Evolutionary conservation across 2,329 filamentous ascomycete genomes (phyloP).

Genomic region (Ophiostoma quercus): DNA sequence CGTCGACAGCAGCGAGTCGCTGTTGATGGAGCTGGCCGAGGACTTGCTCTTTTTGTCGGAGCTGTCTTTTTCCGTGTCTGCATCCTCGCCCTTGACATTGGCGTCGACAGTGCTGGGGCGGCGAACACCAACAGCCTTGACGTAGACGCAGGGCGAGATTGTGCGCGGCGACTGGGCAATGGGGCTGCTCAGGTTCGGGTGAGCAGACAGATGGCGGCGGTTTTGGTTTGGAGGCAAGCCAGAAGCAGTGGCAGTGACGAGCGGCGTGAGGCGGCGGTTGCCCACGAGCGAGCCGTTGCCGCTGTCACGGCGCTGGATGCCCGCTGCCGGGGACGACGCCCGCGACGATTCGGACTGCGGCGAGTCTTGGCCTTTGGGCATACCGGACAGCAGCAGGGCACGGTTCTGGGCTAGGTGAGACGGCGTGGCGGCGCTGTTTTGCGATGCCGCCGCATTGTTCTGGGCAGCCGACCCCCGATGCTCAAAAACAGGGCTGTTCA

Average conservation of each 20-base stretch:
- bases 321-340: background rate
- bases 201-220: background rate
- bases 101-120: slow-evolving; percentile 2
- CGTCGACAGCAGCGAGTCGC: slow-evolving; percentile 7
- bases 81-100: background rate
- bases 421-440: background rate
- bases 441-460: background rate
- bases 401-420: slow-evolving; percentile 26
- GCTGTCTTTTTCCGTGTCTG: background rate
- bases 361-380: slow-evolving; percentile 16
- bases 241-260: slow-evolving; percentile 16
- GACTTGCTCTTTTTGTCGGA: background rate
- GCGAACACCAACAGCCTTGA: slow-evolving; percentile 22
- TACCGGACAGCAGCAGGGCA: slow-evolving; percentile 24
- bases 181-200: background rate
- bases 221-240: background rate
- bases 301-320: background rate
- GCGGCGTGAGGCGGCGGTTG: slow-evolving; percentile 21
- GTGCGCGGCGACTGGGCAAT: slow-evolving; percentile 22
- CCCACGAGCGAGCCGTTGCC: background rate
- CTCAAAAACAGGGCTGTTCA: slow-evolving; percentile 18
- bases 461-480: background rate
- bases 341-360: background rate
- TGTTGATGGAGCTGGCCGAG: background rate
- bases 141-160: slow-evolving; percentile 26